phyloP scores from a whole-genome alignment of 257 asterid genomes.

The Penstemon davidsonii region DNA sequence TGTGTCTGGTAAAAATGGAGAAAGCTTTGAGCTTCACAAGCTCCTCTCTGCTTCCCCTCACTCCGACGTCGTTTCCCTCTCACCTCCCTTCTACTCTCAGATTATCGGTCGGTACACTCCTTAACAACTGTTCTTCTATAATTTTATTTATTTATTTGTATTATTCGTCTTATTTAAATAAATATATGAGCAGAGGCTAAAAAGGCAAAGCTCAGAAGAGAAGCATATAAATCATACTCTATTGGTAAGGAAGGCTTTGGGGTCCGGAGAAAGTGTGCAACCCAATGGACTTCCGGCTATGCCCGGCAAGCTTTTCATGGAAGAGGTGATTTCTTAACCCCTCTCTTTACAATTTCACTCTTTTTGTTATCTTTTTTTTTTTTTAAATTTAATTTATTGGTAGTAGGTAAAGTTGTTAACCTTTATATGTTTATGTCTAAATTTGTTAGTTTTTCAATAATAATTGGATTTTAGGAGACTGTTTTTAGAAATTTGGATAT shows the following conservation, averaged over 20 bases:
- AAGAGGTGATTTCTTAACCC: conserved; percentile 58
- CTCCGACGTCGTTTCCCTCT: conserved; percentile 51
- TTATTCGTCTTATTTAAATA: conserved; percentile 20
- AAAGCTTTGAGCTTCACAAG: conserved; percentile 59
- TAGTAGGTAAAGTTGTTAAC: too few species aligned
- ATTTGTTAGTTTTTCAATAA: too few species aligned
- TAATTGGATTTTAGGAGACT: too few species aligned
- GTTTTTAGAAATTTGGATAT: too few species aligned
- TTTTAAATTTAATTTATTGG: too few species aligned
- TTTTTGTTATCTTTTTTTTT: not conserved
- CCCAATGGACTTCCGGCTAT: conserved; percentile 43
- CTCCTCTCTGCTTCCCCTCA: conserved; percentile 50
- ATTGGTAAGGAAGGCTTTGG: conserved; percentile 46
- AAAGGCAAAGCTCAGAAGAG: conserved; percentile 40
- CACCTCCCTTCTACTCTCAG: conserved; percentile 34
- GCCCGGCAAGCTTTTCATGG: conserved; percentile 64
- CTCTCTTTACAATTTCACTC: conserved; percentile 4
- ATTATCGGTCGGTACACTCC: conserved; percentile 38
- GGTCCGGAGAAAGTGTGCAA: conserved; percentile 49
- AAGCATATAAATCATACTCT: conserved; percentile 33
- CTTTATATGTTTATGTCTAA: too few species aligned
- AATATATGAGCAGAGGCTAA: conserved; percentile 44
- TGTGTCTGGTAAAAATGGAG: conserved; percentile 56
- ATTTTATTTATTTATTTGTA: not conserved
- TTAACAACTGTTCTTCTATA: not conserved